These are phyloP conservation scores for Nothophoma quercina DNA, from an alignment of 2,329 filamentous ascomycete species.

Conservation along the genomic window DNA sequence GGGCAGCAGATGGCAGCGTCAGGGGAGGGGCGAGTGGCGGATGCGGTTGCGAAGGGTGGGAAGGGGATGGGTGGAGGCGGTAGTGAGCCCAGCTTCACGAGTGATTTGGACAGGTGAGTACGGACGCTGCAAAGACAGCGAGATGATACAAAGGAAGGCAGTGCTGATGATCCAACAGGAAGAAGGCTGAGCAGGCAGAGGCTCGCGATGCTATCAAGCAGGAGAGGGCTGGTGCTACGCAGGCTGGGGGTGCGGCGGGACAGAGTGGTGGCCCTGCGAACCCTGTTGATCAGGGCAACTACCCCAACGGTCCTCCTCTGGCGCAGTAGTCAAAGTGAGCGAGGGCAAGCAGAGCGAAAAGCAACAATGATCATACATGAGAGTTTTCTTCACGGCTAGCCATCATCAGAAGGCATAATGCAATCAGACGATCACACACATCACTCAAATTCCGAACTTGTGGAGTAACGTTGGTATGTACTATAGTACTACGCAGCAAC, in stretches of 20 bases:
- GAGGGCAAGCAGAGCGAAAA: not conserved
- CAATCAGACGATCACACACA: not conserved
- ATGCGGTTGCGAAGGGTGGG: constrained; percentile 49
- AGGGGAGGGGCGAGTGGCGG: constrained; percentile 55
- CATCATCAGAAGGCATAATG: not conserved
- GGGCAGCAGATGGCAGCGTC: constrained; percentile 58
- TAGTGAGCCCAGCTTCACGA: constrained; percentile 51
- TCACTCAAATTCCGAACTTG: not conserved
- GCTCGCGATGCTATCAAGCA: constrained; percentile 51
- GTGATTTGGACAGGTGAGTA: constrained; percentile 54
- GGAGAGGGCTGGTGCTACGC: constrained; percentile 46
- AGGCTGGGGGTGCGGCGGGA: constrained; percentile 54
- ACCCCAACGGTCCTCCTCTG: constrained; percentile 28
- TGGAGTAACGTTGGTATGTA: not conserved
- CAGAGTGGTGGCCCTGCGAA: constrained; percentile 57
- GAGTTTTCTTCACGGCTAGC: not conserved
- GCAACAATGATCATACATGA: not conserved
- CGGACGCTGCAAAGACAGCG: too few relatives aligned
- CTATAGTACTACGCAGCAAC: not conserved
- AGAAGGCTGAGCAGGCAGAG: constrained; percentile 59
- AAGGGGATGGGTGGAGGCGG: constrained; percentile 45
- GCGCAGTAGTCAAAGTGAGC: not conserved
- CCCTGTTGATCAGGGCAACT: constrained; percentile 36
- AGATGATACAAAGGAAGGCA: too few relatives aligned
- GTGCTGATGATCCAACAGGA: constrained; percentile 41